A percentile compares a stretch with the other conserved stretches of the same genome.
Conservation (phyloP, 1,284 basidiomycete genomes). For the Meripilus lineatus region DNA sequence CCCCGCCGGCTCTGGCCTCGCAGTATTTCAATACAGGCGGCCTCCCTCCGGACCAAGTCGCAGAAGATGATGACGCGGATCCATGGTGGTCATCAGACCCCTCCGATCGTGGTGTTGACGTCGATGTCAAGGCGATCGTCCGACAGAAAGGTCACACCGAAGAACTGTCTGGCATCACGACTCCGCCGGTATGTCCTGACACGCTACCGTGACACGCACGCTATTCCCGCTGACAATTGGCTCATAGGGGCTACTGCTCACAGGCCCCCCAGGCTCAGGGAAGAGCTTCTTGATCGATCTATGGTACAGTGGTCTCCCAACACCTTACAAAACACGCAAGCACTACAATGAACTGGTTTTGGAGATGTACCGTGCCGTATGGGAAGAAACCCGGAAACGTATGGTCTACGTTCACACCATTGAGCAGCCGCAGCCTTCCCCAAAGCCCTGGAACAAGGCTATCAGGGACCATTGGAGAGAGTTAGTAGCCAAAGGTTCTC, state of each 20-base stretch:
- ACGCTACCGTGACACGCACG: background rate
- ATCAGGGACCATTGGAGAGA: constrained; percentile 33
- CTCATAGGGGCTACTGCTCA: constrained; percentile 66
- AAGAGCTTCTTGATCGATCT: constrained; percentile 70
- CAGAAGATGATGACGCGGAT: constrained; percentile 5
- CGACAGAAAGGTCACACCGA: constrained; percentile 52
- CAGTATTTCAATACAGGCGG: constrained; percentile 22
- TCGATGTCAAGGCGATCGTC: constrained; percentile 35
- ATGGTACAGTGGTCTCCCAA: constrained; percentile 57
- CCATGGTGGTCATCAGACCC: constrained; percentile 27
- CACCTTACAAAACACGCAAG: constrained; percentile 55
- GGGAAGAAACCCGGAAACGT: constrained; percentile 48
- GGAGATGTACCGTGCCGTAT: constrained; percentile 62
- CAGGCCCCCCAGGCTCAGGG: constrained; percentile 76
- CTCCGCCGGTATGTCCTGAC: constrained; percentile 45
- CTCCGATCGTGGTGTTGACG: constrained; percentile 4
- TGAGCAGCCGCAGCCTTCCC: constrained; percentile 16
- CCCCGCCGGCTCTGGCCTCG: constrained; percentile 36
- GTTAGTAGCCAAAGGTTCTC: constrained; percentile 31
- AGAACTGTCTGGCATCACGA: constrained; percentile 51
- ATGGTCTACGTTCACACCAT: constrained; percentile 26
- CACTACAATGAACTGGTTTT: constrained; percentile 70
- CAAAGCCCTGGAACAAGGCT: constrained; percentile 31
- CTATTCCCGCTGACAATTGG: constrained; percentile 3
- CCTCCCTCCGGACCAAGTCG: constrained; percentile 20